A percentile compares a stretch with the other conserved stretches of the same genome.
Evolutionary conservation across 1,139 yeast species (phyloP).

Genomic region (Debaryomyces psychrophilus): DNA sequence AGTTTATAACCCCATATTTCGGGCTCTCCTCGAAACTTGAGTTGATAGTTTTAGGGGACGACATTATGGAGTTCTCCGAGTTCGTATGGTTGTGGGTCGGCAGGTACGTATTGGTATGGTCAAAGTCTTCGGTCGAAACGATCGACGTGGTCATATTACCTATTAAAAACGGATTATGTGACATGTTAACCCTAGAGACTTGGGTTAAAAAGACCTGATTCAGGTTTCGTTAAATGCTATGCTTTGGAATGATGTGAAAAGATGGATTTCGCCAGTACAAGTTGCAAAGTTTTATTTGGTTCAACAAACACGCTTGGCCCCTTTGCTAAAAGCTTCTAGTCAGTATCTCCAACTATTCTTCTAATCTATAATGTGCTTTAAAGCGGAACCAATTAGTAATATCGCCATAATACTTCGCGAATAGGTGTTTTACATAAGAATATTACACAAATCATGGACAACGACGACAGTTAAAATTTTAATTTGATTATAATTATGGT

Average conservation of each 20-base stretch:
- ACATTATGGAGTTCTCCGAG: constrained; percentile 2
- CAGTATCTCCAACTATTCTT: background rate
- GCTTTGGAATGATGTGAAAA: background rate
- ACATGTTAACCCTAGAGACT: constrained; percentile 3
- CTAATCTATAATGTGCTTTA: background rate
- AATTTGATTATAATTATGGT: constrained; percentile 4
- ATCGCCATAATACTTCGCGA: constrained; percentile 3
- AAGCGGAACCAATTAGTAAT: background rate
- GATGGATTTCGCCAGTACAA: background rate
- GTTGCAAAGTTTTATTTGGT: background rate
- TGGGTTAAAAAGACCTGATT: background rate
- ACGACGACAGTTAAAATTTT: constrained; percentile 1
- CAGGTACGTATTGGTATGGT: constrained; percentile 1
- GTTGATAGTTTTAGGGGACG: constrained; percentile 7
- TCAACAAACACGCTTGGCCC: background rate
- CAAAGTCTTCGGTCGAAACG: background rate
- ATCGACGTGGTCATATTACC: background rate
- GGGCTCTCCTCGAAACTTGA: constrained; percentile 9
- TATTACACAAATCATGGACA: constrained; percentile 13
- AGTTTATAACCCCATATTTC: constrained; percentile 25
- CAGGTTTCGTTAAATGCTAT: background rate
- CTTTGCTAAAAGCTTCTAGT: background rate
- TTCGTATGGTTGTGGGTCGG: constrained; percentile 3
- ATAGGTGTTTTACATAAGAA: constrained; percentile 12
- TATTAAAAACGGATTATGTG: constrained; percentile 4